Evolutionary conservation across 257 asterid genomes (phyloP).

Genomic region (Pogostemon cablin): DNA sequence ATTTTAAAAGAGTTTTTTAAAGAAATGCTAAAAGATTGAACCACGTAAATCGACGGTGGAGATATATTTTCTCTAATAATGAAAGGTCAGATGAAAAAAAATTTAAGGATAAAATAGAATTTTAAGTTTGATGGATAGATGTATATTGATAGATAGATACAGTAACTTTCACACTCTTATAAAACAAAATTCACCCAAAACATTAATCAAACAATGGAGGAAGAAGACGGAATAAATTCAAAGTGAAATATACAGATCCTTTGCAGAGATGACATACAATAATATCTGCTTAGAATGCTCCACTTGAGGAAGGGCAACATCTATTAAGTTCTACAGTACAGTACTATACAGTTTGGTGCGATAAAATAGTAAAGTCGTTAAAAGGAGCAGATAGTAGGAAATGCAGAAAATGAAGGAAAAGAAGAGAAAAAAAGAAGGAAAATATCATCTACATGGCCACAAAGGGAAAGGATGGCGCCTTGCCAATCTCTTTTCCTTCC

Average conservation of each 20-base stretch:
- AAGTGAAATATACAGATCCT: neutral
- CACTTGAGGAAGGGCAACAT: neutral
- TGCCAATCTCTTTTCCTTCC: conserved; percentile 52
- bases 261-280: conserved; percentile 3
- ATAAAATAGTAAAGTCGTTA: conserved; percentile 12
- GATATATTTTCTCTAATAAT: too few species aligned
- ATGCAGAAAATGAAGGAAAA: conserved; percentile 24
- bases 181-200: too few species aligned
- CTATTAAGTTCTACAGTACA: conserved; percentile 23
- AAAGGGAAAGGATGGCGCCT: conserved; percentile 56
- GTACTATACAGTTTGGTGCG: conserved; percentile 28
- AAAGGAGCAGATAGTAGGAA: conserved; percentile 24
- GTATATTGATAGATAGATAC: too few species aligned
- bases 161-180: too few species aligned
- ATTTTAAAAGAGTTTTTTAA: too few species aligned
- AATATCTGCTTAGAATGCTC: conserved; percentile 1
- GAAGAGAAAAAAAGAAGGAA: neutral
- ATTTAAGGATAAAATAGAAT: too few species aligned
- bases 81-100: too few species aligned
- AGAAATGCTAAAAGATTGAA: too few species aligned
- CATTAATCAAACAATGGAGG: neutral
- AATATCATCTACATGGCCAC: conserved; percentile 36
- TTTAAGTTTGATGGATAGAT: too few species aligned
- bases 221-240: neutral
- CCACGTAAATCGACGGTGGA: too few species aligned